Base-by-base conservation (phyloP, 2,329 filamentous ascomycete species). In the Tolypocladium nubicola region DNA sequence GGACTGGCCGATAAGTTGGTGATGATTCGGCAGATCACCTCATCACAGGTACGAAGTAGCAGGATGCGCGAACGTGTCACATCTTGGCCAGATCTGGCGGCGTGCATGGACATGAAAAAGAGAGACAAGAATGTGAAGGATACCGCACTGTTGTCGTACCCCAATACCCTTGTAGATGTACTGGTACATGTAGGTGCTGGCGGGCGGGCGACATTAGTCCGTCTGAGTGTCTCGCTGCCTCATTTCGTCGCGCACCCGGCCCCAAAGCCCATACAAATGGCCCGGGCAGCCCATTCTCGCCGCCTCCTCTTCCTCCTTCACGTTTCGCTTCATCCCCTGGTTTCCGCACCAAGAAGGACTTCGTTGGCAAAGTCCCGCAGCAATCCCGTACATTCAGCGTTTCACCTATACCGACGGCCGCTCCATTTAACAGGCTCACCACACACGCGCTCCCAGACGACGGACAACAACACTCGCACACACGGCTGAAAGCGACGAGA, bases 321-420 rank as follows among this genome's bases (percentile, higher is more conserved):
- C 58, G 54, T 57, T 62, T 61, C 58, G 58, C 58, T 62, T 64
- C 60, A 61, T 59, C 52, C 59, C 58, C 43, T 56, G 60, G 53
- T 58, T 59, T 59, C 58, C 61, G 61, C 60, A 59, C 61, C 62
- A 60, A 65, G 33, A 57, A 57, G 59, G 70, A 70, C 79, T 80
- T 81, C 79, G 79, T 80, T 81, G 79, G 79, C 79, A 81, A 76
- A 81, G 79, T 79, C 77, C 73, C 61, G 53, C 54, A 14, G 19
- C 19, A 6, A 10, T 30, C 47, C 57, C 64, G 53, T 63, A 61
- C 58, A 55, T 63, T 65, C 50, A 60, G 63, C 62, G 62, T 61
- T 60, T 65, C 52, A 60, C 54, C 16, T 54, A 23, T 30, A 45
- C 21, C 30, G 19, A 1, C 38, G 19, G 16, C 13, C 54, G 35